These are phyloP conservation scores for Paraleonurus japonicus DNA, from an alignment of 257 asterid species.

Conservation along the genomic window DNA sequence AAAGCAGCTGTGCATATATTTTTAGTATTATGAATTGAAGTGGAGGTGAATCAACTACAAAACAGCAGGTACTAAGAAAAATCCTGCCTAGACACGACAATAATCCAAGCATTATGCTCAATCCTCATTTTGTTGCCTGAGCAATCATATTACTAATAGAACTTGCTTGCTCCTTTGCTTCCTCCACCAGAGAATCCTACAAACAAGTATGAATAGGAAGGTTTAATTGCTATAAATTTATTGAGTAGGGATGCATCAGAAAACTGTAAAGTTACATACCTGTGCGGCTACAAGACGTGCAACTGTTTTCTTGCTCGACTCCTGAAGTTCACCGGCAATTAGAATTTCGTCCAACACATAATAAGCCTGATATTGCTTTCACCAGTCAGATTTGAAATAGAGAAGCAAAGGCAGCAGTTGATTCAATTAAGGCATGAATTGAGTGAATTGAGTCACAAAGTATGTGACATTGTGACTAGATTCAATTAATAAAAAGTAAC, in stretches of 20 bases:
- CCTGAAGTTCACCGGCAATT: constrained; percentile 99
- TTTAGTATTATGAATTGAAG: not conserved
- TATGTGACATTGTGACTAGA: not conserved
- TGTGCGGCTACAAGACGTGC: constrained; percentile 95
- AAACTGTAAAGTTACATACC: constrained; percentile 38
- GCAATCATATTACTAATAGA: constrained; percentile 82
- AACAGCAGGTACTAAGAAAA: not conserved
- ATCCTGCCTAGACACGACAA: not conserved
- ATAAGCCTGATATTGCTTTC: constrained; percentile 63
- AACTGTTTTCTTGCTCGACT: constrained; percentile 94
- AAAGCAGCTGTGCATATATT: not conserved
- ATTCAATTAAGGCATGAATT: not conserved
- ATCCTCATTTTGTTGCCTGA: constrained; percentile 84
- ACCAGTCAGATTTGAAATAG: constrained; percentile 10
- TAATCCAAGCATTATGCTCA: not conserved
- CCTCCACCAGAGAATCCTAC: constrained; percentile 96
- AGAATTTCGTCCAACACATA: constrained; percentile 87
- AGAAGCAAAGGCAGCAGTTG: not conserved
- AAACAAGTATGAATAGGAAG: constrained; percentile 1
- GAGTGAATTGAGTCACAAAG: not conserved
- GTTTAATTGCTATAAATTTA: not conserved
- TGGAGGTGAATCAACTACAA: not conserved
- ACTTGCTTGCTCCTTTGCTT: constrained; percentile 93
- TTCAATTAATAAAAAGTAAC: not conserved
- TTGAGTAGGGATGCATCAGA: not conserved